Base-by-base conservation (phyloP, 495 filamentous ascomycete genomes). In the Xylaria nigripes region DNA sequence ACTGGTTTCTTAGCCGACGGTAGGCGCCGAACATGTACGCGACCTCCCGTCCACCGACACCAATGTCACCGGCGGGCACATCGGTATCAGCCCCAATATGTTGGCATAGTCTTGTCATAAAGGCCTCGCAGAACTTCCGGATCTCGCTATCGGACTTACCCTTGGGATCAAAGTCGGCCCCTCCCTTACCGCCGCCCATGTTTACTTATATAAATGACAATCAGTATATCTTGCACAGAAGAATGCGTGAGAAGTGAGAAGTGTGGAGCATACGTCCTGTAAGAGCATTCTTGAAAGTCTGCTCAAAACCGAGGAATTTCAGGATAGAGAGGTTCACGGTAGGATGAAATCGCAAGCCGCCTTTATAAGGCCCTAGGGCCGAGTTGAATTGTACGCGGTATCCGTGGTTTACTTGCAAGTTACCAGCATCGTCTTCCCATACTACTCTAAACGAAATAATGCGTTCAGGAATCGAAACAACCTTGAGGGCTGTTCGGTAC, bases 221-320 rank as follows among this genome's bases (percentile, higher is more conserved):
- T 68, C 12, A 72, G 67, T 57, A 25, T 48, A 36, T 45, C 61
- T 44, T 23, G 9, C 21, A 43, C 23, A 29, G 18, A 22, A 13
- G 19, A 46, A 38, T 0, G 3, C 22, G 27, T 5, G 1, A 38
- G n/a, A 40, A 12, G 8, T 3, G 15, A n/a, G 44, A 6, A 34
- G 15, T 7, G 15, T 38, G 25, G 43, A 50, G 86, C 88, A 80
- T 76, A 92, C 88, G 74, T 60, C 93, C 93, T 56, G 93, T 97
- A 63, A 98, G 77, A 58, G 93, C 93, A 90, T 98, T 98, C 85
- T 98, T 98, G 81, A 98, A 96, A 75, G 89, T 93, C 80, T 98
- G 93, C 85, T 98, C 93, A 70, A 97, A 96, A 51, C 92, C 93
- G 63, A 98, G 79, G 80, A 97, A 97, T 78, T 98, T 98, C 58